Conservation (phyloP, 1,284 basidiomycete genomes). For the Kwoniella shivajii region DNA sequence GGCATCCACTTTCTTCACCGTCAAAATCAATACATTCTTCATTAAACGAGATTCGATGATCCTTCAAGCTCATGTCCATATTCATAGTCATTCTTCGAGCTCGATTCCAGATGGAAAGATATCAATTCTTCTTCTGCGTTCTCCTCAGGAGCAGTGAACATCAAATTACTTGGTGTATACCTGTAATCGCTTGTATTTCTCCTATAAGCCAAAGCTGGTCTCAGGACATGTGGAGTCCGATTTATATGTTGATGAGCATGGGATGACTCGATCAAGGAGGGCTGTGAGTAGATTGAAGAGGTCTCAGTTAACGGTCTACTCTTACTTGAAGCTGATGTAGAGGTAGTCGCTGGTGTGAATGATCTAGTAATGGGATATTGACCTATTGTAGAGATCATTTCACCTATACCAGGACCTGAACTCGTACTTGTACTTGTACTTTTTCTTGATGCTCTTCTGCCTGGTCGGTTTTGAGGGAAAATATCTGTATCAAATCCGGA, state of each 20-base stretch:
- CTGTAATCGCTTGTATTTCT: neutral
- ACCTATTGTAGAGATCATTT: neutral
- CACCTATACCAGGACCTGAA: neutral
- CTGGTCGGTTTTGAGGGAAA: neutral
- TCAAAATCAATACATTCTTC: too few relatives aligned
- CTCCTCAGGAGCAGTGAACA: neutral
- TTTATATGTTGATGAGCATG: neutral
- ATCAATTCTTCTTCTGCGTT: neutral
- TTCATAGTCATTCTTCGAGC: neutral
- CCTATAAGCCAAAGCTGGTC: neutral
- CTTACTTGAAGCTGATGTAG: neutral
- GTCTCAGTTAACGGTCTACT: neutral
- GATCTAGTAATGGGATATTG: neutral
- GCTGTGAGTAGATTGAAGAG: conserved; percentile 4
- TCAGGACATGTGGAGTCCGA: too few relatives aligned
- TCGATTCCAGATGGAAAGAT: neutral
- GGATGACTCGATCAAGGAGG: neutral
- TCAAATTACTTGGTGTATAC: neutral
- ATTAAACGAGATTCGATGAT: too few relatives aligned
- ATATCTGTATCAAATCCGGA: neutral
- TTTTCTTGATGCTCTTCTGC: neutral
- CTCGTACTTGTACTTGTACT: neutral
- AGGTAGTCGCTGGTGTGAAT: neutral
- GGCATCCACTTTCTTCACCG: too few relatives aligned
- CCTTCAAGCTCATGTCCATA: neutral